Conservation (phyloP, 768 basidiomycete species). For the Kwoniella pini region DNA sequence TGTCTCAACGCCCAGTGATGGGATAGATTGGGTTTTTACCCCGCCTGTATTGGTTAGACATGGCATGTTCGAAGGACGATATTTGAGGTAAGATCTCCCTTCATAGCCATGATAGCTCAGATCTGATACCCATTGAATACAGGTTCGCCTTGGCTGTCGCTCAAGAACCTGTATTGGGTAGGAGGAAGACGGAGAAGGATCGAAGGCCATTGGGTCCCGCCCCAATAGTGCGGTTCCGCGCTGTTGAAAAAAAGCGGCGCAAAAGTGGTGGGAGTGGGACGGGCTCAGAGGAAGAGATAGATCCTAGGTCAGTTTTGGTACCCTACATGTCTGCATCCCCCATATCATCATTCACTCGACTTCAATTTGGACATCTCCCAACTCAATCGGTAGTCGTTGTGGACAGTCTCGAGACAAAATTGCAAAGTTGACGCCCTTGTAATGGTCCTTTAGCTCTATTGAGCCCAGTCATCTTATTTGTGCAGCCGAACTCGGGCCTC, state of each 20-base stretch:
- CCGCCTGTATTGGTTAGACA: conserved; percentile 14
- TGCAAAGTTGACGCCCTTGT: too few species aligned
- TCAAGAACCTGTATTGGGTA: conserved; percentile 42
- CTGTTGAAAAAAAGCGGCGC: conserved; percentile 26
- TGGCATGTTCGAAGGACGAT: conserved; percentile 19
- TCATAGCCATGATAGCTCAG: not conserved
- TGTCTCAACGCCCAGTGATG: not conserved
- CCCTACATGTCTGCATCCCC: not conserved
- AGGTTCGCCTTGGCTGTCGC: conserved; percentile 37
- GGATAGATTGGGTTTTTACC: conserved; percentile 11
- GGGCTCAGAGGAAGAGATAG: conserved; percentile 35
- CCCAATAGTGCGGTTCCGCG: conserved; percentile 39
- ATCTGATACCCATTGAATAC: not conserved
- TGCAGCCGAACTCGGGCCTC: conserved; percentile 29
- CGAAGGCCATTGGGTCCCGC: conserved; percentile 44
- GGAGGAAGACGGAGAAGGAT: conserved; percentile 48
- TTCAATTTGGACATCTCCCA: too few species aligned
- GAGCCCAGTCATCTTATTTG: conserved; percentile 40
- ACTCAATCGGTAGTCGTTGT: too few species aligned
- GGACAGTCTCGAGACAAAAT: too few species aligned
- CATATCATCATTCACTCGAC: not conserved
- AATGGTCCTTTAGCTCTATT: conserved; percentile 17
- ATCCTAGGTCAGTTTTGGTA: conserved; percentile 27
- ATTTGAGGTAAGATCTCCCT: conserved; percentile 3
- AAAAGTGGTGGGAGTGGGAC: conserved; percentile 19